A percentile compares a stretch with the other conserved stretches of the same genome.
Conservation (phyloP, 768 basidiomycete genomes). For the Agrocybe praecox region DNA sequence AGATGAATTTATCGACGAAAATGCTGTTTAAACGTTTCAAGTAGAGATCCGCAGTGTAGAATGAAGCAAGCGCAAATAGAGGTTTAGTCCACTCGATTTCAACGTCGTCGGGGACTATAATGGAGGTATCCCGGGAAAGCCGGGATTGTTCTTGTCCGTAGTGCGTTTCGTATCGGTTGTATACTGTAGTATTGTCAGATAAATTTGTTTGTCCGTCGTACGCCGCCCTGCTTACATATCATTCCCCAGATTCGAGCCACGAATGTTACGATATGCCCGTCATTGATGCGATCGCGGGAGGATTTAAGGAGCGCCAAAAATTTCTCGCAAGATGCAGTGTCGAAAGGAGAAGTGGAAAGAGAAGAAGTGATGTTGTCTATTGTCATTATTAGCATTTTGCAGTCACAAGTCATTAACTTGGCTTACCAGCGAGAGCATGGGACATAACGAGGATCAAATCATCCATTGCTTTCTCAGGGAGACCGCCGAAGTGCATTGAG, state of each 20-base stretch:
- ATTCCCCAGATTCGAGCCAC: constrained; percentile 53
- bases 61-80: constrained; percentile 40
- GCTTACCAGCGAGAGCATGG: constrained; percentile 58
- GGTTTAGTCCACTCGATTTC: constrained; percentile 37
- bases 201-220: background rate
- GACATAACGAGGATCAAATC: constrained; percentile 55
- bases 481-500: constrained; percentile 50
- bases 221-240: constrained; percentile 37
- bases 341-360: constrained; percentile 62
- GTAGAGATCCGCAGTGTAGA: constrained; percentile 49
- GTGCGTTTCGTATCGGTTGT: constrained; percentile 54
- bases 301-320: constrained; percentile 51
- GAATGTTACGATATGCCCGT: constrained; percentile 45
- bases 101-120: constrained; percentile 38
- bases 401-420: too few relatives aligned
- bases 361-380: constrained; percentile 63
- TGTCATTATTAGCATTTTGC: background rate
- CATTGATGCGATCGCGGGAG: constrained; percentile 35
- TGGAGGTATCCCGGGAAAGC: constrained; percentile 52
- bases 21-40: constrained; percentile 43
- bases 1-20: constrained; percentile 59
- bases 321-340: constrained; percentile 43
- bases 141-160: constrained; percentile 60
- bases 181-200: constrained; percentile 33
- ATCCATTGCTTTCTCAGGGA: constrained; percentile 38